These are phyloP conservation scores for Epichloe baconii DNA, from an alignment of 2,329 filamentous ascomycete genomes.

Conservation along the genomic window DNA sequence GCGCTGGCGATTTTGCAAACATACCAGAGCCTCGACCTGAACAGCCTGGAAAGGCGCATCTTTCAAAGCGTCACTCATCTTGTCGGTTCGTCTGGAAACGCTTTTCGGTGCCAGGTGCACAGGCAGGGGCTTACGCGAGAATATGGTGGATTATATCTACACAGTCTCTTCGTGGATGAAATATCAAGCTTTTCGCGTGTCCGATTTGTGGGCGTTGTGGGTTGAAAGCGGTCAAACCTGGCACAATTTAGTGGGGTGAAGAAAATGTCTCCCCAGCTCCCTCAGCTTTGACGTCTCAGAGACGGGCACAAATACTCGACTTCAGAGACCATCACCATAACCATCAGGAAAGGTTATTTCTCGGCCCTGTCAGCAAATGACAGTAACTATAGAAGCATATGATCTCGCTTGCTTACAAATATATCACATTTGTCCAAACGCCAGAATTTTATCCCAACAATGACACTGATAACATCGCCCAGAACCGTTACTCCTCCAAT, in stretches of 20 bases:
- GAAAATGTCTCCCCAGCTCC: neutral
- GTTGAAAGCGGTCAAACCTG: slow-evolving; percentile 23
- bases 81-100: slow-evolving; percentile 15
- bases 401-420: slow-evolving; percentile 1
- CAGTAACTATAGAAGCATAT: slow-evolving; percentile 1
- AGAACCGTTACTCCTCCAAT: neutral
- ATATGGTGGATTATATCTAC: slow-evolving; percentile 11
- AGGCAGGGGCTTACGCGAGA: slow-evolving; percentile 13
- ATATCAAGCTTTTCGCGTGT: slow-evolving; percentile 30
- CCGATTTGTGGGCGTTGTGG: slow-evolving; percentile 33
- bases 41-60: slow-evolving; percentile 70
- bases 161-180: slow-evolving; percentile 18
- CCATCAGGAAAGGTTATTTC: neutral
- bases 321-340: neutral
- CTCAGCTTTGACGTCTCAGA: neutral
- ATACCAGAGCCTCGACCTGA: slow-evolving; percentile 87
- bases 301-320: neutral
- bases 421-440: neutral
- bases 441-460: neutral
- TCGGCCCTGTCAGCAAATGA: neutral
- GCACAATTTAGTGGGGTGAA: slow-evolving; percentile 19
- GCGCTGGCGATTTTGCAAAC: slow-evolving; percentile 19
- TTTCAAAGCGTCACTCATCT: slow-evolving; percentile 48
- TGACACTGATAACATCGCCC: neutral
- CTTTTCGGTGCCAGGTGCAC: slow-evolving; percentile 1